A percentile compares a stretch with the other conserved stretches of the same genome.
phyloP scores from a whole-genome alignment of 1,139 yeast species.

The Sugiyamaella castrensis region DNA sequence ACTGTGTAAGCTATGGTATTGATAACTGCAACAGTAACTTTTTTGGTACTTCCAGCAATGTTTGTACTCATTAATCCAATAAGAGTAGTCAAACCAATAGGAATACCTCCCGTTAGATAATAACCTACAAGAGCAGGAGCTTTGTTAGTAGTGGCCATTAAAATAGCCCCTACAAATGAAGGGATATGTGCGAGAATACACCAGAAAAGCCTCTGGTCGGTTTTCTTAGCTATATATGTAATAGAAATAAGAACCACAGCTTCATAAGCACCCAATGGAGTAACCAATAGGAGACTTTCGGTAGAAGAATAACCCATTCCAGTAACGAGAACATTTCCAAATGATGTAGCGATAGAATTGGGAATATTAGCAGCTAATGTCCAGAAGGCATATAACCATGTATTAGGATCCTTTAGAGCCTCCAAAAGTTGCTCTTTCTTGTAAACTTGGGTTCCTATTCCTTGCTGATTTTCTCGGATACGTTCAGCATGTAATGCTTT shows the following conservation, averaged over 20 bases:
- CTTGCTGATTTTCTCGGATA: conserved; percentile 47
- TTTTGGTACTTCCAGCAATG: conserved; percentile 70
- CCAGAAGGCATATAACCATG: conserved; percentile 46
- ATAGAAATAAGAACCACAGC: conserved; percentile 22
- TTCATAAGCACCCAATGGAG: conserved; percentile 32
- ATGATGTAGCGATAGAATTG: conserved; percentile 46
- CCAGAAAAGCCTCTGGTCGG: conserved; percentile 39
- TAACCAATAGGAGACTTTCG: conserved; percentile 26
- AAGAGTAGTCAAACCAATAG: conserved; percentile 47
- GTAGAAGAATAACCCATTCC: conserved; percentile 31
- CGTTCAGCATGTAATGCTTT: conserved; percentile 51
- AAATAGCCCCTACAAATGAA: conserved; percentile 29
- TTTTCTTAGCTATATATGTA: conserved; percentile 22
- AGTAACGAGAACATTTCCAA: conserved; percentile 30
- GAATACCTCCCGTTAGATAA: conserved; percentile 28
- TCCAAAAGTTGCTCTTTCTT: conserved; percentile 47
- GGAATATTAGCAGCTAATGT: conserved; percentile 45
- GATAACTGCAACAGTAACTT: conserved; percentile 53
- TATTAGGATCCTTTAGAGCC: conserved; percentile 42
- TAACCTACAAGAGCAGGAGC: conserved; percentile 28
- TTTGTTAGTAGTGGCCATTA: conserved; percentile 22
- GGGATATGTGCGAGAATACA: conserved; percentile 38
- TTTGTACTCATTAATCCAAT: conserved; percentile 50
- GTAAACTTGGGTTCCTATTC: conserved; percentile 51
- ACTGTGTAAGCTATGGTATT: conserved; percentile 51